Conservation (phyloP, 2,329 filamentous ascomycete genomes). For the Diaporthe helianthi region DNA sequence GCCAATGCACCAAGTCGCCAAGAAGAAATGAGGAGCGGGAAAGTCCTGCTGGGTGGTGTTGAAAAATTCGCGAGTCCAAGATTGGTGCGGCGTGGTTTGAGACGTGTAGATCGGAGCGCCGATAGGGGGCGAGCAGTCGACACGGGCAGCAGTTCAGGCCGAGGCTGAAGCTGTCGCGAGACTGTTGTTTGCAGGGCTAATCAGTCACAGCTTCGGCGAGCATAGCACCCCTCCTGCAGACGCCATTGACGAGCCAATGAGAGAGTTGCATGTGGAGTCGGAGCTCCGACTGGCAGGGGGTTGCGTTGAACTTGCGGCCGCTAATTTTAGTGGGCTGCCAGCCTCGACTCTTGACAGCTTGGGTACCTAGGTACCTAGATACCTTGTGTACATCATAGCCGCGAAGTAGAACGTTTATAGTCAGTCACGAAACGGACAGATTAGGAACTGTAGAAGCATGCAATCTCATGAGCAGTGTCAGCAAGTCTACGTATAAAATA, state of each 20-base stretch:
- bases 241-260: conserved; percentile 27
- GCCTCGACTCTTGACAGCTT: background rate
- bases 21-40: background rate
- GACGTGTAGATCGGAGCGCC: background rate
- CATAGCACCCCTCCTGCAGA: conserved; percentile 10
- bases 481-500: no score
- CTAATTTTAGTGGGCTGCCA: conserved; percentile 13
- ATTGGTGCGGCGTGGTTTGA: background rate
- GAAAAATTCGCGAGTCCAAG: no score
- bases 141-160: background rate
- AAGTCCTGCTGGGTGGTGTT: background rate
- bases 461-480: no score
- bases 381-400: background rate
- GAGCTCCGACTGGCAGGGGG: conserved; percentile 15
- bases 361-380: background rate
- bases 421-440: background rate
- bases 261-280: background rate
- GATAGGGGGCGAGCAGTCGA: background rate
- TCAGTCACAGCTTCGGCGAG: background rate
- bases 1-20: no score
- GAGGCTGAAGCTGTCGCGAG: conserved; percentile 11
- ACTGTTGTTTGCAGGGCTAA: background rate
- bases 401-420: background rate
- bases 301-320: no score
- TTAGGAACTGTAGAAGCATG: no score